Evolutionary conservation across 139 green algal species (phyloP).

Genomic region (Tetradesmus obliquus): DNA sequence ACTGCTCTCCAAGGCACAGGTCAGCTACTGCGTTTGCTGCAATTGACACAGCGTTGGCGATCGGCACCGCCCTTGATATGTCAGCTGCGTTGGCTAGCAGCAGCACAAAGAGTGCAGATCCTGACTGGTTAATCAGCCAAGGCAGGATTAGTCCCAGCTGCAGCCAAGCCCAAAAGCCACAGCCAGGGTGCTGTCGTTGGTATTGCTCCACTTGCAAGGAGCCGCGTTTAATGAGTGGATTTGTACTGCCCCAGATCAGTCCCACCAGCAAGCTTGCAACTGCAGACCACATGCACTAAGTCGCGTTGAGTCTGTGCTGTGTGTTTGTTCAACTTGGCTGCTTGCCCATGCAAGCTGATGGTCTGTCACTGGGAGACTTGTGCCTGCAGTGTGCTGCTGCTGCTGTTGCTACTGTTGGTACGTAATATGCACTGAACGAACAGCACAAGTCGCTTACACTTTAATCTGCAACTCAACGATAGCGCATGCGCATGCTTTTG

Average conservation of each 20-base stretch:
- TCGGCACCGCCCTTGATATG: slow-evolving; percentile 67
- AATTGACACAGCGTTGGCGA: slow-evolving; percentile 79
- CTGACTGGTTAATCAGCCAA: slow-evolving; percentile 61
- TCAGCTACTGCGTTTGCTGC: slow-evolving; percentile 74
- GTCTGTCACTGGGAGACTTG: background rate
- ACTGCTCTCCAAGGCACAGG: slow-evolving; percentile 68
- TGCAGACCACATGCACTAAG: slow-evolving; percentile 2
- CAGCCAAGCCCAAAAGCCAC: background rate
- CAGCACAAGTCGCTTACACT: background rate
- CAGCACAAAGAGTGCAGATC: slow-evolving; percentile 65
- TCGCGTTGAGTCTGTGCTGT: background rate
- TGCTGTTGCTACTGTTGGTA: background rate
- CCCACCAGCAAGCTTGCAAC: slow-evolving; percentile 56
- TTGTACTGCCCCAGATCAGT: slow-evolving; percentile 73
- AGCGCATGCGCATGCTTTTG: background rate
- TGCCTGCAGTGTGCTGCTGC: background rate
- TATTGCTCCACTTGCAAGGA: slow-evolving; percentile 20
- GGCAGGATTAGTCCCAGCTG: slow-evolving; percentile 52
- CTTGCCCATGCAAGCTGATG: background rate
- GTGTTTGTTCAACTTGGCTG: background rate
- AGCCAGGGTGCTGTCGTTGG: background rate
- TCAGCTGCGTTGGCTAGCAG: slow-evolving; percentile 55
- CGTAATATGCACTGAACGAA: too few species aligned
- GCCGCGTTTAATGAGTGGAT: slow-evolving; percentile 73
- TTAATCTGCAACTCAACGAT: background rate